Conservation (phyloP, 2,329 filamentous ascomycete genomes). For the Leptographium lundbergii region DNA sequence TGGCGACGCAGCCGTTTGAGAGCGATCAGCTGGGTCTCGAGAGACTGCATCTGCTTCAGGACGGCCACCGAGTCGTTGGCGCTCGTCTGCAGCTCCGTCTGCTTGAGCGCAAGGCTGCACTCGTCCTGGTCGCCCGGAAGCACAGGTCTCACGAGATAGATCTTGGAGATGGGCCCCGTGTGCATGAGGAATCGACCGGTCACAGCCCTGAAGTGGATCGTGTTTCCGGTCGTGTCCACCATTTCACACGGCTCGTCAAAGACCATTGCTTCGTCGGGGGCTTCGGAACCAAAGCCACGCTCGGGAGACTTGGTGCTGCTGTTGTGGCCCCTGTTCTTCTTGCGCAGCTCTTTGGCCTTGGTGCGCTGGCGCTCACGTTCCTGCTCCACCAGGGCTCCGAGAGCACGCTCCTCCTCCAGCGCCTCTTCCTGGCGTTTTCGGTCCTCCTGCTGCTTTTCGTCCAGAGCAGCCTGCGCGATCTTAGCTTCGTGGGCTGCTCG, state of each 20-base stretch:
- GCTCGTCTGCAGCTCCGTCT: slow-evolving; percentile 46
- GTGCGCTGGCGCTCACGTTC: slow-evolving; percentile 56
- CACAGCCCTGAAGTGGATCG: slow-evolving; percentile 57
- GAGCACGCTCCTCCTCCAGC: slow-evolving; percentile 55
- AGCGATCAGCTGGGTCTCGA: slow-evolving; percentile 65
- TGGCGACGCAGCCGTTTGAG: slow-evolving; percentile 64
- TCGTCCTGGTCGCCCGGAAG: slow-evolving; percentile 39
- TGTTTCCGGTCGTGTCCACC: slow-evolving; percentile 50
- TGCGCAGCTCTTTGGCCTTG: slow-evolving; percentile 50
- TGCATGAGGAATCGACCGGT: slow-evolving; percentile 55
- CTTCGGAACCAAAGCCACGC: slow-evolving; percentile 19
- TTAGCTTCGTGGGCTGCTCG: slow-evolving; percentile 70
- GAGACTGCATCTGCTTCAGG: slow-evolving; percentile 61
- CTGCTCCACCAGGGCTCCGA: slow-evolving; percentile 59
- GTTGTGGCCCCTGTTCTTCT: slow-evolving; percentile 40
- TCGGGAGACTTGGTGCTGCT: slow-evolving; percentile 27
- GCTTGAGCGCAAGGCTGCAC: slow-evolving; percentile 61
- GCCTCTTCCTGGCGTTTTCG: slow-evolving; percentile 41
- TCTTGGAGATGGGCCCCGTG: slow-evolving; percentile 51
- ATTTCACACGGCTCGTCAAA: slow-evolving; percentile 57
- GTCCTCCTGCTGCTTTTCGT: slow-evolving; percentile 39
- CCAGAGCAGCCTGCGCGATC: slow-evolving; percentile 34
- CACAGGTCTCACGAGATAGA: slow-evolving; percentile 61
- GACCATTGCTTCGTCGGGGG: slow-evolving; percentile 28
- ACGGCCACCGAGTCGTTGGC: slow-evolving; percentile 48